Evolutionary conservation across 148 eudicot genomes (phyloP), one percentile per base, ranked within the genome.

Genomic region (Camellia japonica): DNA sequence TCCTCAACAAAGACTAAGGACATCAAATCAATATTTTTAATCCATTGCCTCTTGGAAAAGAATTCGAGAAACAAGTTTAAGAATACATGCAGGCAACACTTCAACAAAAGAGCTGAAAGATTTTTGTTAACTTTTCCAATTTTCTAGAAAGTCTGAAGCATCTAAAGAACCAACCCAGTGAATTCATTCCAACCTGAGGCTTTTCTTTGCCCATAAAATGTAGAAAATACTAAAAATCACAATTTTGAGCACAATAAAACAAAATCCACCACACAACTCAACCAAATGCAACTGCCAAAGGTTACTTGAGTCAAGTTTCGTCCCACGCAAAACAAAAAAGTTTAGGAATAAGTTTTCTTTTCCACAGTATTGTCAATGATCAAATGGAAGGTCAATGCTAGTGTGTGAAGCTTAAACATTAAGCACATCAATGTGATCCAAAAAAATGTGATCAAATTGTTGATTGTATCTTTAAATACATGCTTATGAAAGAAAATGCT

Each of bases 91-190:
- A 14, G 20, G 10, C 60, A 38, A 23, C 20, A 12, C 43, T 20
- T 12, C 47, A 80, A 56, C 13, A 72, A 63, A 79, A 79, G 56
- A 42, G 7, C 60, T 4, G 52, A 56, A 43, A 74, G 51, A 51
- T 70, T 43, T 71, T 20, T 15, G 19, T 19, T 62, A 65, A 23
- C 42, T 38, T 20, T 42, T 46, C 16, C 65, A 60, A 49, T 7
- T 6, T 16, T 51, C 3, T 19, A 7, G 30, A 47, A 11, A 18
- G 5, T 76, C 59, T 3, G 4, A 23, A 46, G 80, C 62, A 77
- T 30, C 59, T 49, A 20, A 20, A 19, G 0, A 51, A 18, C 42
- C 64, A 56, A 8, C 16, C 43, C 30, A n/a, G 5, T 41, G 5
- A 78, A 23, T 16, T 56, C 8, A 42, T 42, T 43, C 38, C 68